Evolutionary conservation across 768 basidiomycete species (phyloP).

Genomic region (Lactarius vividus): DNA sequence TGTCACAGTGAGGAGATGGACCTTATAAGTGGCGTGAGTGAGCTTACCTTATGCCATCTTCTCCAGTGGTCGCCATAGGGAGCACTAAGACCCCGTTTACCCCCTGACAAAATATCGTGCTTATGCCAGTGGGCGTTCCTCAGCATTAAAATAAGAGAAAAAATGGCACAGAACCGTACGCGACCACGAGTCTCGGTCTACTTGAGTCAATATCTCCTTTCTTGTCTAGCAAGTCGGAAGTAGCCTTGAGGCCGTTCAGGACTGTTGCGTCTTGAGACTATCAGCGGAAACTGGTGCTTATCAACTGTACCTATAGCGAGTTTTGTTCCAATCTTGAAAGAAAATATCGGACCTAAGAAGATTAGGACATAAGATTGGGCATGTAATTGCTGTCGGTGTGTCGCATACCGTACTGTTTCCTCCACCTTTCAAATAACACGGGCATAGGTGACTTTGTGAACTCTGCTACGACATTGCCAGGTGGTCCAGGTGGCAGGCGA

Average conservation of each 20-base stretch:
- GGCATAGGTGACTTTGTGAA: conserved; percentile 3
- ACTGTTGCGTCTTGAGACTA: conserved; percentile 8
- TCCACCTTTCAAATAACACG: conserved; percentile 7
- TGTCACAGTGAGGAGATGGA: not conserved
- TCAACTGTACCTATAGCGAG: conserved; percentile 9
- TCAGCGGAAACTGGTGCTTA: not conserved
- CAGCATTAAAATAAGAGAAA: not conserved
- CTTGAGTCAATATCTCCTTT: conserved; percentile 26
- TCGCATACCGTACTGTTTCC: conserved; percentile 9
- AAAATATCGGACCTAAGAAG: conserved; percentile 20
- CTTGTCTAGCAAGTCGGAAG: conserved; percentile 21
- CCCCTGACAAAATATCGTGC: conserved; percentile 23
- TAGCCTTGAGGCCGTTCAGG: conserved; percentile 8
- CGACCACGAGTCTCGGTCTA: conserved; percentile 20
- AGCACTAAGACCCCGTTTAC: conserved; percentile 15
- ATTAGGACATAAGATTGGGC: not conserved
- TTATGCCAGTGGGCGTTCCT: not conserved
- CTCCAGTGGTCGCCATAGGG: conserved; percentile 13
- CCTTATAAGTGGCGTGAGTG: not conserved
- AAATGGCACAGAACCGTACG: not conserved
- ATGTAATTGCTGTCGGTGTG: not conserved
- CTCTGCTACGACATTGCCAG: conserved; percentile 7
- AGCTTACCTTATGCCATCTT: conserved; percentile 22
- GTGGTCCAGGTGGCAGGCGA: conserved; percentile 18
- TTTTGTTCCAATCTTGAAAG: conserved; percentile 14